Evolutionary conservation across 768 basidiomycete species (phyloP).

Genomic region (Leccinum longicurvipes): DNA sequence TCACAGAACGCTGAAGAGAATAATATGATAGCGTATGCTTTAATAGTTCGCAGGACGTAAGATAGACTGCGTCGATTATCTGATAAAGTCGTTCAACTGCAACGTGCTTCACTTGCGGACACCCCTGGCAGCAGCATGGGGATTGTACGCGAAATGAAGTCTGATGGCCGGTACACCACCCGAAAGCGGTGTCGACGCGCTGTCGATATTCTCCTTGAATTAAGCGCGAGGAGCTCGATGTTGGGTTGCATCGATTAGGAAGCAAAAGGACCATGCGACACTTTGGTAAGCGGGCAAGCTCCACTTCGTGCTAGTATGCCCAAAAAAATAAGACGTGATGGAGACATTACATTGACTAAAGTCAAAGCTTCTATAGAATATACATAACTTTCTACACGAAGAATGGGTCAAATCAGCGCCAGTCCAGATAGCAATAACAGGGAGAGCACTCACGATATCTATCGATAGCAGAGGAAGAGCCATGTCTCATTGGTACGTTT

Average conservation of each 20-base stretch:
- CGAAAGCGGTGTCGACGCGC: neutral
- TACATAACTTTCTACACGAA: neutral
- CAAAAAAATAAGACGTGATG: neutral
- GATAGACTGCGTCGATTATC: neutral
- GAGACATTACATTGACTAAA: neutral
- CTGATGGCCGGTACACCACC: neutral
- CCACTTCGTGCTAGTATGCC: neutral
- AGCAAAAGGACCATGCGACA: neutral
- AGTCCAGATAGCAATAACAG: neutral
- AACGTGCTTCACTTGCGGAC: neutral
- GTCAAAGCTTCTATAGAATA: neutral
- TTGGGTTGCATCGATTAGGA: neutral
- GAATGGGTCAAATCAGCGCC: neutral
- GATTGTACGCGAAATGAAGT: slow-evolving; percentile 2
- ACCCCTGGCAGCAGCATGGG: neutral
- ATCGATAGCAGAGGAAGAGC: no score
- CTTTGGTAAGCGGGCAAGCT: neutral
- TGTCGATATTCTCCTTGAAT: neutral
- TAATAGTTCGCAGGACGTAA: neutral
- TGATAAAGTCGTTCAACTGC: neutral
- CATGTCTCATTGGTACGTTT: neutral
- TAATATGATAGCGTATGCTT: neutral
- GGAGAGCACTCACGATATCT: neutral
- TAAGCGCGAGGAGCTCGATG: neutral
- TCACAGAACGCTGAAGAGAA: no score